A percentile compares a stretch with the other conserved stretches of the same genome.
Conservation (phyloP, 352 stramenopile genomes). For the Phytopythium aichiense region DNA sequence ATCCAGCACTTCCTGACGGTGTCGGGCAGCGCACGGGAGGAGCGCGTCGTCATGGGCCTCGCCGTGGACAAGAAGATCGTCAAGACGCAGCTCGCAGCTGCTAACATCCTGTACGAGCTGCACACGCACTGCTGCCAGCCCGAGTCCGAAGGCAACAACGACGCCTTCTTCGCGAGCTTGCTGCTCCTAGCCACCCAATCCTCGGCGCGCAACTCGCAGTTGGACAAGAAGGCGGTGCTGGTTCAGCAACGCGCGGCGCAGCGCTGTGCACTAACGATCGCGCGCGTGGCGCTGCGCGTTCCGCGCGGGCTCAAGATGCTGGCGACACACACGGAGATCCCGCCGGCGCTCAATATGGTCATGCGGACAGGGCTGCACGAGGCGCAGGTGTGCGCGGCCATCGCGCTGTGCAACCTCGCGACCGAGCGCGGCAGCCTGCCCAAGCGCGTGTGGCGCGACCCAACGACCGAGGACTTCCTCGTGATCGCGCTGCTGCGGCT, state of each 20-base stretch:
- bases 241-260: constrained; percentile 56
- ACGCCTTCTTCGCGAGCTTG: constrained; percentile 54
- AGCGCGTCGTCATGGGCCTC: neutral
- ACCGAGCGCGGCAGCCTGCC: constrained; percentile 36
- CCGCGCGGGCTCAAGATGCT: constrained; percentile 44
- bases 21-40: constrained; percentile 31
- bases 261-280: constrained; percentile 60
- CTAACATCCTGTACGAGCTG: constrained; percentile 60
- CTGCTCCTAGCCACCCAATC: constrained; percentile 57
- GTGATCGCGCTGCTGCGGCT: constrained; percentile 82
- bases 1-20: constrained; percentile 58
- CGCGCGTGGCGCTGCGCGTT: constrained; percentile 39
- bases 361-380: constrained; percentile 84
- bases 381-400: constrained; percentile 77
- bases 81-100: constrained; percentile 44
- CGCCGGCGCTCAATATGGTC: constrained; percentile 70
- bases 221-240: constrained; percentile 34
- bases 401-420: constrained; percentile 85
- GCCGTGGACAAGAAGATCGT: constrained; percentile 42
- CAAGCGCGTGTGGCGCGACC: constrained; percentile 50
- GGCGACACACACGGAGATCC: constrained; percentile 42
- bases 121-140: constrained; percentile 38
- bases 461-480: constrained; percentile 82
- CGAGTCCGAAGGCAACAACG: constrained; percentile 15
- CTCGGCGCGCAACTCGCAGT: constrained; percentile 46